A percentile compares a stretch with the other conserved stretches of the same genome.
Evolutionary conservation across 306 rosid genomes (phyloP).

Genomic region (Gynostemma pentaphyllum): DNA sequence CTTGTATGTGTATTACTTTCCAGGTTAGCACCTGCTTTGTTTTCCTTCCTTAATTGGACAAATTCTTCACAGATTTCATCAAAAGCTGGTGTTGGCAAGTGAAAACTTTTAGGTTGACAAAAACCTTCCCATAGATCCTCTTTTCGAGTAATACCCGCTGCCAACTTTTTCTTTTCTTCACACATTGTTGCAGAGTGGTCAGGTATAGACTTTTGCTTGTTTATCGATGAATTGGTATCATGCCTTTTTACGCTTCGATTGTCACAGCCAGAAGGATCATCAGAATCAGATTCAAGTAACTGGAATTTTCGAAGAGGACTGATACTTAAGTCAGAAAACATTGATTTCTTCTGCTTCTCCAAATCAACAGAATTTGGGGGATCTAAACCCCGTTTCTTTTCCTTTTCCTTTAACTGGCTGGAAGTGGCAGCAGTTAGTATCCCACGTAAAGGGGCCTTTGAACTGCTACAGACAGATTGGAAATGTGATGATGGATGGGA

Average conservation of each 20-base stretch:
- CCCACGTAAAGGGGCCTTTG: constrained; percentile 62
- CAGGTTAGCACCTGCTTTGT: constrained; percentile 15
- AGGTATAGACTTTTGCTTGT: constrained; percentile 9
- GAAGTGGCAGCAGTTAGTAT: constrained; percentile 25
- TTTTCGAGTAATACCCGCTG: constrained; percentile 11
- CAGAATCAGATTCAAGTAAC: constrained; percentile 67
- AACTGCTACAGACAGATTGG: constrained; percentile 47
- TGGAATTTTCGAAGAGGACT: constrained; percentile 84
- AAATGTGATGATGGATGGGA: constrained; percentile 18
- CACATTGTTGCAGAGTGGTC: constrained; percentile 10
- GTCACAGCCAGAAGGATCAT: constrained; percentile 30
- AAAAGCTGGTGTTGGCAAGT: constrained; percentile 66
- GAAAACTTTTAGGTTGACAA: constrained; percentile 33
- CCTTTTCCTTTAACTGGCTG: constrained; percentile 22
- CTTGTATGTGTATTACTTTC: constrained; percentile 8
- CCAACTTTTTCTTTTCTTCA: constrained; percentile 17
- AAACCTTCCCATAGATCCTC: constrained; percentile 61
- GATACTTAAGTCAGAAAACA: constrained; percentile 42
- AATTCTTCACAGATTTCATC: constrained; percentile 68
- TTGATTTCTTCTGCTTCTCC: constrained; percentile 23
- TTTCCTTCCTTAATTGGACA: constrained; percentile 27
- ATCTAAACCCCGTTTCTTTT: constrained; percentile 31
- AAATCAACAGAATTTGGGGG: constrained; percentile 22
- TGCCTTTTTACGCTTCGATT: constrained; percentile 13
- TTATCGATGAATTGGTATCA: constrained; percentile 13